Evolutionary conservation across 768 basidiomycete genomes (phyloP).

Genomic region (Termitomyces sp.): DNA sequence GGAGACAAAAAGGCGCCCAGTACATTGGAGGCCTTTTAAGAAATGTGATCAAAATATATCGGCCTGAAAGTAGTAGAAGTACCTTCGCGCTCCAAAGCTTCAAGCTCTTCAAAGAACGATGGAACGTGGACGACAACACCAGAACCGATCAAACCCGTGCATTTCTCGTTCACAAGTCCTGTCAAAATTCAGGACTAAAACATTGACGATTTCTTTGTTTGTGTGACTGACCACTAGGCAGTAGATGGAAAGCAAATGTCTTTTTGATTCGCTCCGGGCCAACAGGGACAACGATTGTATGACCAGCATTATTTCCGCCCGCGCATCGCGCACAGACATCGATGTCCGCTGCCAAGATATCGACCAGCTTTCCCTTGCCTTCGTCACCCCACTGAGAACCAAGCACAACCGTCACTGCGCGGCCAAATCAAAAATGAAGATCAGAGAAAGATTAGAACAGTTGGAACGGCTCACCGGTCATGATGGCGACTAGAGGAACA

Average conservation of each 20-base stretch:
- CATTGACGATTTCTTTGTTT: slow-evolving; percentile 1
- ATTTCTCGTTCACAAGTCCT: slow-evolving; percentile 85
- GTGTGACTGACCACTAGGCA: slow-evolving; percentile 70
- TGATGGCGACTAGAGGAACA: neutral
- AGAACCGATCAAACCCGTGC: slow-evolving; percentile 83
- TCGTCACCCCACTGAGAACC: slow-evolving; percentile 93
- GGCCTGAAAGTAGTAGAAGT: neutral
- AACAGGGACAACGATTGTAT: slow-evolving; percentile 87
- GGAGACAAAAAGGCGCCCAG: slow-evolving; percentile 82
- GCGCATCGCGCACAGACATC: slow-evolving; percentile 96
- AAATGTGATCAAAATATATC: neutral
- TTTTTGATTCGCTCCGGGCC: slow-evolving; percentile 66
- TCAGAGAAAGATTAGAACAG: neutral
- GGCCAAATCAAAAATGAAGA: neutral
- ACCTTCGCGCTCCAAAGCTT: slow-evolving; percentile 83
- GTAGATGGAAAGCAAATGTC: slow-evolving; percentile 91
- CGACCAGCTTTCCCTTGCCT: slow-evolving; percentile 94
- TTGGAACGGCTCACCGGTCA: neutral
- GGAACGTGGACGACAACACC: slow-evolving; percentile 97
- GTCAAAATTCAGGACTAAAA: slow-evolving; percentile 1
- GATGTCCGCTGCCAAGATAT: slow-evolving; percentile 84
- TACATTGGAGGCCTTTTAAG: slow-evolving; percentile 73
- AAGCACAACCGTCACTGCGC: slow-evolving; percentile 67
- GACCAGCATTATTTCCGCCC: slow-evolving; percentile 98
- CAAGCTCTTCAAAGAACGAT: slow-evolving; percentile 90